A percentile compares a stretch with the other conserved stretches of the same genome.
Conservation (phyloP, 2,329 filamentous ascomycete genomes). For the Cladosporium austrohemisphaericum region DNA sequence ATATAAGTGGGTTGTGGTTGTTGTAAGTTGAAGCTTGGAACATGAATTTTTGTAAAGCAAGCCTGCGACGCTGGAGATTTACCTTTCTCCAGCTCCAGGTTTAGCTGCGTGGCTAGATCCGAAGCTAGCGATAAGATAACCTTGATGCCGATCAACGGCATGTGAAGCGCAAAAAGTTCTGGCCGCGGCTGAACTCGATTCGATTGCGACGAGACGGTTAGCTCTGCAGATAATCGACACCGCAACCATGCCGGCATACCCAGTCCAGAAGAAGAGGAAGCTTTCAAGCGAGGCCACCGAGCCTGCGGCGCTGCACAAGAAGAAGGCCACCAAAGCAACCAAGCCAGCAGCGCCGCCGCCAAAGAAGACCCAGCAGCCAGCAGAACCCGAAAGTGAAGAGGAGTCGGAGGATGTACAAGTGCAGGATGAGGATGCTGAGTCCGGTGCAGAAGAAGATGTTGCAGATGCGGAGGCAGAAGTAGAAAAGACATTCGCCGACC, state of each 20-base stretch:
- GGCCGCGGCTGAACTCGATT: neutral
- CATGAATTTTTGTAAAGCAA: constrained; percentile 3
- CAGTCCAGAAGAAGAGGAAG: constrained; percentile 43
- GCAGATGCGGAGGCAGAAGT: constrained; percentile 23
- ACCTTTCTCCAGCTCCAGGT: constrained; percentile 2
- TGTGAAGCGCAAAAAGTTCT: neutral
- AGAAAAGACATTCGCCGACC: constrained; percentile 62
- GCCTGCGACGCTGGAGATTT: constrained; percentile 3
- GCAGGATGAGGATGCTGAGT: constrained; percentile 20
- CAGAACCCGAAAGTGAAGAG: constrained; percentile 15
- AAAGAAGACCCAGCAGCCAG: neutral
- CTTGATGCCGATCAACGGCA: neutral
- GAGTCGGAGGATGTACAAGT: constrained; percentile 25
- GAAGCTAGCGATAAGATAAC: constrained; percentile 12
- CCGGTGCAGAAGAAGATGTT: constrained; percentile 23
- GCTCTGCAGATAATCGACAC: neutral
- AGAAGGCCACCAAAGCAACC: constrained; percentile 9
- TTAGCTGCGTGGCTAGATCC: constrained; percentile 9
- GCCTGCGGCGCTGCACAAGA: neutral
- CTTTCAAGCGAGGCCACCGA: constrained; percentile 22
- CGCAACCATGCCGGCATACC: constrained; percentile 35
- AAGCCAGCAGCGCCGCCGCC: constrained; percentile 1
- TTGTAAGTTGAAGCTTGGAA: neutral
- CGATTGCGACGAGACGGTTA: neutral
- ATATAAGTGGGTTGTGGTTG: constrained; percentile 15